Base-by-base conservation (phyloP, 192 early-diverging fungal genomes). In the Rhizophagus sp. region DNA sequence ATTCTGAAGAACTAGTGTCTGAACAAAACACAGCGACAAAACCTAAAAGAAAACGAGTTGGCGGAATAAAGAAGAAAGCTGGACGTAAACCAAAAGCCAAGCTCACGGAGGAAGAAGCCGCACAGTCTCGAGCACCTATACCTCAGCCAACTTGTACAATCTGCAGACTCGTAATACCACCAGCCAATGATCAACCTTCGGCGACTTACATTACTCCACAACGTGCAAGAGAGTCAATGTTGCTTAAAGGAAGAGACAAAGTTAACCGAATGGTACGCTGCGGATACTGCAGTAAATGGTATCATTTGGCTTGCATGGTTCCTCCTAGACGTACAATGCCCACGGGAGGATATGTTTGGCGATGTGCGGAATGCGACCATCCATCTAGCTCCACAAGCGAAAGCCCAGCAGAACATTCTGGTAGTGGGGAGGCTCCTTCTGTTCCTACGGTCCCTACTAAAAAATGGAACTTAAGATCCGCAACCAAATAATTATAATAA, bases 281-380 rank as follows among this genome's bases (percentile, higher is more conserved):
- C n/a, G 52, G 52, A 25, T 79, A 57, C 30, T 79, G 78, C 15
- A 49, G 15, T 4, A 68, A 61, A 36, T 79, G 78, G 78, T 79
- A 67, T 12, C 78, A 79, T 71, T 62, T 79, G 25, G 78, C 67
- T 2, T 79, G 78, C 25, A 79, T 79, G 66, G 70, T 70, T 61
- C 78, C 78, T 15, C 67, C 78, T 13, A 67, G 65, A 39, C 44
- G 34, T 11, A 79, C 78, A 13, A 79, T 79, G 78, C 78, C 78
- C 3, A 61, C 67, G 2, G 47, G 50, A 2, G 78, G 78, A 39
- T 79, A 67, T 33, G 22, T 79, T 15, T 79, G 78, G 78, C 30
- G 64, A 71, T 79, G 78, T 70, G 78, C 69, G 50, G 78, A 79
- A 4, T 79, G 78, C 24, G 78, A 79, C n/a, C 50, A 57, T 57